Percentiles rank a stretch among this genome's conserved stretches.
These are phyloP conservation scores for Spinellus fusiger DNA, from an alignment of 192 early-diverging fungal genomes.

Conservation along the genomic window DNA sequence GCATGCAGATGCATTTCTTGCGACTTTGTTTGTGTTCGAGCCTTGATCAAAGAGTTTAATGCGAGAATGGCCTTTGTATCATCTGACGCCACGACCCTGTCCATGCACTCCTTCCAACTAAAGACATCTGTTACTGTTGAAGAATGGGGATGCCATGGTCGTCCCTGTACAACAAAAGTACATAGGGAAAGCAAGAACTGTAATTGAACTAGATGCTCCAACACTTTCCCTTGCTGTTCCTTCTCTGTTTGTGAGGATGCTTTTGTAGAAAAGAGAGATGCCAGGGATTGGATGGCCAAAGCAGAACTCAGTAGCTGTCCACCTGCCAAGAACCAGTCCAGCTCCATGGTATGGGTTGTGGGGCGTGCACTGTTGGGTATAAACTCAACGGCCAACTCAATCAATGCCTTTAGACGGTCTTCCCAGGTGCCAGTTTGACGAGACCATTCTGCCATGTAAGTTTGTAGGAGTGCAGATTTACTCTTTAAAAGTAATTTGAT, in stretches of 20 bases:
- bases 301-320: conserved; percentile 13
- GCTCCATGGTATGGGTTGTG: neutral
- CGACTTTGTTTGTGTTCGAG: neutral
- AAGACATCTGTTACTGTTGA: neutral
- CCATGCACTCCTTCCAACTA: conserved; percentile 5
- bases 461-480: conserved; percentile 11
- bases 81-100: conserved; percentile 1
- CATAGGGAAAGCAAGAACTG: conserved; percentile 9
- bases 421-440: neutral
- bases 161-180: conserved; percentile 16
- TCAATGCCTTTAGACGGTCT: conserved; percentile 1
- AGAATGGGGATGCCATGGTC: too few relatives aligned
- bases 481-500: conserved; percentile 14
- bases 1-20: neutral
- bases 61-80: conserved; percentile 12
- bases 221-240: neutral
- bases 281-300: conserved; percentile 10
- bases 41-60: neutral
- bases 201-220: neutral
- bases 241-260: neutral
- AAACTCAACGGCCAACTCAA: neutral
- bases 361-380: neutral
- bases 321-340: conserved; percentile 15
- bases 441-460: conserved; percentile 8
- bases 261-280: neutral